phyloP scores from a whole-genome alignment of 1,284 basidiomycete species.

The Neolentinus lepideus region DNA sequence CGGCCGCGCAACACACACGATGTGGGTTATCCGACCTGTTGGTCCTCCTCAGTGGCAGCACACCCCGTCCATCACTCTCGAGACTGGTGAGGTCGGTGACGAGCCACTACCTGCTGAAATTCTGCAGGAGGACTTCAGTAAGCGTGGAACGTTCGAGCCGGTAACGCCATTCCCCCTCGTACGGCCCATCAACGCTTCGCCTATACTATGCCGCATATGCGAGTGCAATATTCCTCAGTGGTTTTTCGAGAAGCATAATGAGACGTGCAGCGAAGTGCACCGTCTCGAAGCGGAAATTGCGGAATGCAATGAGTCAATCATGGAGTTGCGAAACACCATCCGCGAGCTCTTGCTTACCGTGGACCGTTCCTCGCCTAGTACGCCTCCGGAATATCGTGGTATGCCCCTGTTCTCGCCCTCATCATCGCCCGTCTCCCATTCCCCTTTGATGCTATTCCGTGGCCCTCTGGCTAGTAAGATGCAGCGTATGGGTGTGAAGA shows the following conservation, averaged over 20 bases:
- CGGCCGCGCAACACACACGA: constrained; percentile 87
- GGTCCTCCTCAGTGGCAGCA: constrained; percentile 60
- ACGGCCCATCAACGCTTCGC: constrained; percentile 73
- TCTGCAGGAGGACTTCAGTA: constrained; percentile 17
- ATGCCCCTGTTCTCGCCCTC: constrained; percentile 74
- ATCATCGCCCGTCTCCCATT: constrained; percentile 57
- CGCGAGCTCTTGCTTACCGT: constrained; percentile 64
- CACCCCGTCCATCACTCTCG: constrained; percentile 45
- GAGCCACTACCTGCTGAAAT: constrained; percentile 32
- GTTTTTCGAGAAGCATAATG: constrained; percentile 99
- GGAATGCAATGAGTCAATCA: constrained; percentile 89
- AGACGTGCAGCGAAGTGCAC: constrained; percentile 97
- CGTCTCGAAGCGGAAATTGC: constrained; percentile 93
- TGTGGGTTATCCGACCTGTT: constrained; percentile 97
- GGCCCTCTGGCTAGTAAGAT: constrained; percentile 49
- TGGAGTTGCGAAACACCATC: constrained; percentile 80
- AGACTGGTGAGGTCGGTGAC: constrained; percentile 40
- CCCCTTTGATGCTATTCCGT: constrained; percentile 68
- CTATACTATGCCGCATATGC: constrained; percentile 97
- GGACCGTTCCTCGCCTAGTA: constrained; percentile 52
- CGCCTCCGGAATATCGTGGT: constrained; percentile 80
- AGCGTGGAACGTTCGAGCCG: constrained; percentile 33
- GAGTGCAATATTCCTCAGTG: constrained; percentile 95
- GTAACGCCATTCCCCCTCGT: constrained; percentile 65
- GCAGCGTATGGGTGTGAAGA: constrained; percentile 76